Conservation (phyloP, 2,329 filamentous ascomycete species). For the Sporothrix schenckii region DNA sequence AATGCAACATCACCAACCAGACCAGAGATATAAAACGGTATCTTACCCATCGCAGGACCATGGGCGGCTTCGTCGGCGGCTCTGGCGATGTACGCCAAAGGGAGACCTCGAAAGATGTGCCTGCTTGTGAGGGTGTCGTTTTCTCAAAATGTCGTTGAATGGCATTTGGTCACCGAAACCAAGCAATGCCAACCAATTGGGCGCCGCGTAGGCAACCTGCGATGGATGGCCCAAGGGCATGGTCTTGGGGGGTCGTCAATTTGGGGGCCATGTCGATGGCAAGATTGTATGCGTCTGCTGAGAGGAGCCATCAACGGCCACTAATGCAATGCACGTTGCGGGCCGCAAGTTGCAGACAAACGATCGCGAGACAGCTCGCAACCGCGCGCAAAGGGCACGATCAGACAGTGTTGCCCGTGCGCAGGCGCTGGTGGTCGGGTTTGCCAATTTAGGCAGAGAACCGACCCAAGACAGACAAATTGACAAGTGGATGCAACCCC, state of each 20-base stretch:
- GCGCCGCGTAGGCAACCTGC: neutral
- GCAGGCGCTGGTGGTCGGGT: neutral
- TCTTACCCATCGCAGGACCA: neutral
- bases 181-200: neutral
- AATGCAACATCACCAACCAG: neutral
- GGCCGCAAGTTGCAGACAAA: neutral
- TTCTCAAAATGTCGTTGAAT: no score
- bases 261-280: neutral
- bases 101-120: no score
- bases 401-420: neutral
- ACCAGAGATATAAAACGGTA: neutral
- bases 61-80: neutral
- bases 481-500: neutral
- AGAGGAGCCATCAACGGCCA: neutral
- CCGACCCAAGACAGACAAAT: neutral
- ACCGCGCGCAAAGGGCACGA: neutral
- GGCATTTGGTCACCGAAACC: neutral
- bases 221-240: neutral
- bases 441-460: neutral
- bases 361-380: neutral
- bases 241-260: neutral
- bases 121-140: no score
- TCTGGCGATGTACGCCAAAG: neutral
- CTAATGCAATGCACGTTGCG: constrained; percentile 1
- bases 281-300: no score